phyloP scores from a whole-genome alignment of 2,329 filamentous ascomycete species.

The Apiospora koreana region DNA sequence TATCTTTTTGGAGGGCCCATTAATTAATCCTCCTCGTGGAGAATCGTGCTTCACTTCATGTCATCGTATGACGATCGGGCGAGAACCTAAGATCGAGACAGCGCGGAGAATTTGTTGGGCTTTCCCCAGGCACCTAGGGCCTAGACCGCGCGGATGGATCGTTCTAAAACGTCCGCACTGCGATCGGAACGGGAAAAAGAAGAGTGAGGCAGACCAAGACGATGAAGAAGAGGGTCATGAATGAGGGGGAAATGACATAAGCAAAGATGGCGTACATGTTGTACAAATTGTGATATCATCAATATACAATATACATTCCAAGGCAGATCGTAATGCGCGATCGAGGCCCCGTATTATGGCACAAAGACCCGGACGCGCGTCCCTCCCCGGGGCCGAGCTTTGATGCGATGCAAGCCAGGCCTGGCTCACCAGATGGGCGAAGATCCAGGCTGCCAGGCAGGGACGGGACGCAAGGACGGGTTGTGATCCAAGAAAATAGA shows the following conservation, averaged over 20 bases:
- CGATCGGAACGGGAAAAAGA: neutral
- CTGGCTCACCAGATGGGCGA: neutral
- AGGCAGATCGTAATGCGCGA: neutral
- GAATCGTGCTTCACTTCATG: conserved; percentile 1
- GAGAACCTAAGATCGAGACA: neutral
- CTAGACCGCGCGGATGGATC: neutral
- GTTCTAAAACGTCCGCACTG: neutral
- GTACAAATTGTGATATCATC: neutral
- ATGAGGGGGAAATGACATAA: neutral
- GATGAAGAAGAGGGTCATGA: neutral
- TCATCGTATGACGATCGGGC: conserved; percentile 1
- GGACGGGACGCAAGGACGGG: neutral
- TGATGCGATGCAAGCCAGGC: neutral
- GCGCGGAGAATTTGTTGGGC: conserved; percentile 6
- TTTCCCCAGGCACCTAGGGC: conserved; percentile 1
- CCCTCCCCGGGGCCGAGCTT: neutral
- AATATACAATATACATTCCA: neutral
- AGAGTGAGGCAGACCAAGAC: no score
- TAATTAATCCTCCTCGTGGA: neutral
- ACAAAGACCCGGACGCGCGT: neutral
- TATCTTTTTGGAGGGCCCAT: neutral
- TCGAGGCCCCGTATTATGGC: neutral
- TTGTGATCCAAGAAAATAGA: neutral
- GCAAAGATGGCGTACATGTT: neutral
- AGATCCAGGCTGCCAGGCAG: neutral